Percentiles rank a stretch among this genome's conserved stretches.
These are phyloP conservation scores for Boechera stricta DNA, from an alignment of 345 rosid genomes.

Conservation along the genomic window DNA sequence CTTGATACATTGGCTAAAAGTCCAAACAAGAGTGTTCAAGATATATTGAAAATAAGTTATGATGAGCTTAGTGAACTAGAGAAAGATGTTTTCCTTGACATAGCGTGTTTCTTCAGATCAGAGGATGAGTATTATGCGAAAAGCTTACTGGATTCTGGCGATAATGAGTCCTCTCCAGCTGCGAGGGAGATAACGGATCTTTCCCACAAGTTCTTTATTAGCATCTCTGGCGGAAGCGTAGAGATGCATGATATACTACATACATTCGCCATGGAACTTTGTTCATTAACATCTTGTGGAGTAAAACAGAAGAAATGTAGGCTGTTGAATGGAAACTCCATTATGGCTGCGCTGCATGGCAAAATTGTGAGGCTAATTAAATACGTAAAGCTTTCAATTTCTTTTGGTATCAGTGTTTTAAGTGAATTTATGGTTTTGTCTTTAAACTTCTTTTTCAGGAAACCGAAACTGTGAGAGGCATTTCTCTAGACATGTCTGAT, in stretches of 20 bases:
- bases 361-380: constrained; percentile 37
- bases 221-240: not conserved
- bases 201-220: constrained; percentile 36
- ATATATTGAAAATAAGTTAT: constrained; percentile 37
- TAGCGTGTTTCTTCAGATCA: constrained; percentile 49
- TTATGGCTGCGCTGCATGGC: constrained; percentile 18
- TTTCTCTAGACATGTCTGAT: constrained; percentile 35
- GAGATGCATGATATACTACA: constrained; percentile 48
- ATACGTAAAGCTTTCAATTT: not conserved
- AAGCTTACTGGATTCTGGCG: constrained; percentile 21
- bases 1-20: constrained; percentile 13
- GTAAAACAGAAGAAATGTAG: constrained; percentile 8
- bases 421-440: not conserved
- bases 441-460: constrained; percentile 32
- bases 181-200: constrained; percentile 30
- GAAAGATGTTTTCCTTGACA: constrained; percentile 45
- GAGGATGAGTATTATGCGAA: not conserved
- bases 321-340: constrained; percentile 31
- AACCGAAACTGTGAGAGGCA: constrained; percentile 37
- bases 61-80: constrained; percentile 33
- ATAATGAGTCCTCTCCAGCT: constrained; percentile 1
- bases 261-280: constrained; percentile 39
- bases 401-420: not conserved
- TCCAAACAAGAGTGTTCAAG: constrained; percentile 19
- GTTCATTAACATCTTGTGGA: not conserved